These are phyloP conservation scores for Fusarium sarcochroum DNA, from an alignment of 2,329 filamentous ascomycete genomes.

Conservation along the genomic window DNA sequence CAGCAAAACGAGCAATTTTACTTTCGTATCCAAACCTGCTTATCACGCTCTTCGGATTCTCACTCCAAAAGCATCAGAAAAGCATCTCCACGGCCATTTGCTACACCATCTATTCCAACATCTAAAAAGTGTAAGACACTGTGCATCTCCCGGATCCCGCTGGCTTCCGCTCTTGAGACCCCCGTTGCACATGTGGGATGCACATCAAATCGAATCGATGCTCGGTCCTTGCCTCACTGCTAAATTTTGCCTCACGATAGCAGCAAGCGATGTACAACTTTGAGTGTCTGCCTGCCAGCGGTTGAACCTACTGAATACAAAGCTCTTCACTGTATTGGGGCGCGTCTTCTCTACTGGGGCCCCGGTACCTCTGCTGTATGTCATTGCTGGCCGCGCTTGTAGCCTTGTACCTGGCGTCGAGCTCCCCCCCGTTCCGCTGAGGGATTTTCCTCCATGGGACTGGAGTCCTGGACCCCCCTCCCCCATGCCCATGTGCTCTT, in stretches of 20 bases:
- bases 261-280: conserved; percentile 25
- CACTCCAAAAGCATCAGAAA: conserved; percentile 13
- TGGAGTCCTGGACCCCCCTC: conserved; percentile 31
- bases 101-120: conserved; percentile 3
- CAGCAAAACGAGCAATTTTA: conserved; percentile 21
- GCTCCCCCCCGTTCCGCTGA: conserved; percentile 44
- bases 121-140: conserved; percentile 33
- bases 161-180: conserved; percentile 30
- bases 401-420: conserved; percentile 42
- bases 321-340: conserved; percentile 31
- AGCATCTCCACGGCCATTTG: conserved; percentile 19
- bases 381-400: conserved; percentile 42
- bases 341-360: conserved; percentile 28
- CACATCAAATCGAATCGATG: conserved; percentile 34
- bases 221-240: conserved; percentile 33
- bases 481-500: conserved; percentile 39
- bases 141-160: conserved; percentile 45
- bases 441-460: conserved; percentile 48
- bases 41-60: not conserved
- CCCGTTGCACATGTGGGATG: conserved; percentile 26
- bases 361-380: conserved; percentile 47
- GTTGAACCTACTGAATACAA: conserved; percentile 32
- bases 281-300: conserved; percentile 9
- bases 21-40: conserved; percentile 31
- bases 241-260: conserved; percentile 39